phyloP scores from a whole-genome alignment of 1,284 basidiomycete species.

The Papiliotrema flavescens region DNA sequence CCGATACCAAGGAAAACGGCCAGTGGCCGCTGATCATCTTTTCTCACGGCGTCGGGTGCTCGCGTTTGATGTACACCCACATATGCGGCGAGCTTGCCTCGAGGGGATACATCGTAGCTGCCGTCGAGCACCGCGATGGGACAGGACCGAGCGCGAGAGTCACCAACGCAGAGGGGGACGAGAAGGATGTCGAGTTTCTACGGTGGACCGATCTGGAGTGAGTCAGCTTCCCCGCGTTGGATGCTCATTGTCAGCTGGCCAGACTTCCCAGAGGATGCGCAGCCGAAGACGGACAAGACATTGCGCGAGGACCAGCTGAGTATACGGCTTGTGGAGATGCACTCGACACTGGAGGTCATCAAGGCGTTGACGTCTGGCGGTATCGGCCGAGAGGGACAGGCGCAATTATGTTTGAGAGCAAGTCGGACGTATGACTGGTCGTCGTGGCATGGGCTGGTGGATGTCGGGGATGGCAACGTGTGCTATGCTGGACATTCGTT shows the following conservation, averaged over 20 bases:
- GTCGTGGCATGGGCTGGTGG: slow-evolving; percentile 15
- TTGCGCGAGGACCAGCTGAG: slow-evolving; percentile 52
- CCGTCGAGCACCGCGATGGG: slow-evolving; percentile 55
- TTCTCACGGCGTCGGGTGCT: slow-evolving; percentile 50
- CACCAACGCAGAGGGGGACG: slow-evolving; percentile 36
- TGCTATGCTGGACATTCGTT: slow-evolving; percentile 48
- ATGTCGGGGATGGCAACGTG: slow-evolving; percentile 24
- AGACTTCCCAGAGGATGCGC: slow-evolving; percentile 29
- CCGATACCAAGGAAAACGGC: neutral
- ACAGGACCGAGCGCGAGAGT: slow-evolving; percentile 50
- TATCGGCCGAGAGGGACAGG: neutral
- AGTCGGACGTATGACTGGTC: slow-evolving; percentile 23
- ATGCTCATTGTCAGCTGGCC: slow-evolving; percentile 36
- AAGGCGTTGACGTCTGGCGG: slow-evolving; percentile 33
- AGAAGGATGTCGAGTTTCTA: slow-evolving; percentile 43
- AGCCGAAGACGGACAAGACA: slow-evolving; percentile 48
- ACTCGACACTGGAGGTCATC: slow-evolving; percentile 46
- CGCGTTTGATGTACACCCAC: slow-evolving; percentile 49
- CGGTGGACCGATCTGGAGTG: slow-evolving; percentile 47
- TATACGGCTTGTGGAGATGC: slow-evolving; percentile 51
- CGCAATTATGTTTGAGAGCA: slow-evolving; percentile 13
- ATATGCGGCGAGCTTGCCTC: slow-evolving; percentile 51
- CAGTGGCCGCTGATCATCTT: slow-evolving; percentile 49
- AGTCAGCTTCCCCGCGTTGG: neutral
- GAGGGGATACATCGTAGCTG: slow-evolving; percentile 52